phyloP scores from a whole-genome alignment of 768 basidiomycete genomes.

The Naganishia vaughanmartiniae region DNA sequence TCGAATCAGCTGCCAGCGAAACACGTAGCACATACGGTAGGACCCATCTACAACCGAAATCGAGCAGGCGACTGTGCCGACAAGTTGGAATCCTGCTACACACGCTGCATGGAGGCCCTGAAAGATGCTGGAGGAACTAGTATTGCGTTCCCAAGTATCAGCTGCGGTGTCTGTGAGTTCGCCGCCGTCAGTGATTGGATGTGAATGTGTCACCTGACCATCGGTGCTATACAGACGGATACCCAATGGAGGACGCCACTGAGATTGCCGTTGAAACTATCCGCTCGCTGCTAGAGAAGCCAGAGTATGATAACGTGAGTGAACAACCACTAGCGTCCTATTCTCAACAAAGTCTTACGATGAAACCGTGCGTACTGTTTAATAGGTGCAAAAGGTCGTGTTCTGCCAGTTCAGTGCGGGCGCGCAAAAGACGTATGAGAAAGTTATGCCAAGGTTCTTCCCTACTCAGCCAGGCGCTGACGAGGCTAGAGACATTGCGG shows the following conservation, averaged over 20 bases:
- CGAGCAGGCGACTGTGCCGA: slow-evolving; percentile 34
- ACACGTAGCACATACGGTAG: slow-evolving; percentile 52
- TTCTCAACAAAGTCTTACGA: background rate
- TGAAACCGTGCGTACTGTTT: background rate
- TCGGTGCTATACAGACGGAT: slow-evolving; percentile 43
- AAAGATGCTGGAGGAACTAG: slow-evolving; percentile 37
- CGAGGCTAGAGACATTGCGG: slow-evolving; percentile 1
- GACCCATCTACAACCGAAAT: slow-evolving; percentile 48
- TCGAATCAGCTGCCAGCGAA: slow-evolving; percentile 46
- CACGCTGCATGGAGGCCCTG: slow-evolving; percentile 39
- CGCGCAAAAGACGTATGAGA: slow-evolving; percentile 42
- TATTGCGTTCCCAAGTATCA: slow-evolving; percentile 51
- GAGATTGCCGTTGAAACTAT: slow-evolving; percentile 48
- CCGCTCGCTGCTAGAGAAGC: slow-evolving; percentile 38
- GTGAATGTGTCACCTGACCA: background rate
- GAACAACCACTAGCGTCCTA: background rate
- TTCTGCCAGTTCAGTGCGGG: slow-evolving; percentile 45
- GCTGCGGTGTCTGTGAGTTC: slow-evolving; percentile 50
- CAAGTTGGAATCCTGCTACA: slow-evolving; percentile 47
- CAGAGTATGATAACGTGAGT: slow-evolving; percentile 36
- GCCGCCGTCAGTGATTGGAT: background rate
- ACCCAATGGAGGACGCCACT: slow-evolving; percentile 51
- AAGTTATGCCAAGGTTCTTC: slow-evolving; percentile 41
- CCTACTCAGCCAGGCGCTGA: slow-evolving; percentile 27
- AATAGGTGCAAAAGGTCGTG: slow-evolving; percentile 45